phyloP scores from a whole-genome alignment of 2,329 filamentous ascomycete species.

The Fusarium falciforme region DNA sequence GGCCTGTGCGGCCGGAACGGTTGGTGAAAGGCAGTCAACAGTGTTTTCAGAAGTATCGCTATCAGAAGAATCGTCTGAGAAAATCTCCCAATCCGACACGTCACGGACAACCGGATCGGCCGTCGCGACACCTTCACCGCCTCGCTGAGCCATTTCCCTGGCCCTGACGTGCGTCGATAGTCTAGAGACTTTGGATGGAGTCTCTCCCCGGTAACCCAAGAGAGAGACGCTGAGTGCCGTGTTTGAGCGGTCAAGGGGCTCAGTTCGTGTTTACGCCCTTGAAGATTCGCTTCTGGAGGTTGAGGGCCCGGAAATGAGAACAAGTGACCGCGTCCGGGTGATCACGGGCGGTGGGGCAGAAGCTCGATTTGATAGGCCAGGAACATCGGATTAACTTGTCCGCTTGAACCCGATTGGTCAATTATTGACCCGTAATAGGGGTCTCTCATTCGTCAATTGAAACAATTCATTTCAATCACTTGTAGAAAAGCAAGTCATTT shows the following conservation, averaged over 20 bases:
- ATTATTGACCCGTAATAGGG: not conserved
- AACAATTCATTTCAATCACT: not conserved
- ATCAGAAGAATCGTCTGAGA: slow-evolving; percentile 7
- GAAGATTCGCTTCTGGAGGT: slow-evolving; percentile 2
- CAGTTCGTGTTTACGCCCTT: slow-evolving; percentile 3
- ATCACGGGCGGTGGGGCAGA: not conserved
- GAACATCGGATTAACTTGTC: not conserved
- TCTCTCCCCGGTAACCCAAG: slow-evolving; percentile 5
- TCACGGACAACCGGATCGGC: slow-evolving; percentile 1
- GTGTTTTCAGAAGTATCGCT: slow-evolving; percentile 13
- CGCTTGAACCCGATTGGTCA: not conserved
- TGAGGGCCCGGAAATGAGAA: not conserved
- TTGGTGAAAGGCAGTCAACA: slow-evolving; percentile 5
- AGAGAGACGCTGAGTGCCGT: not conserved
- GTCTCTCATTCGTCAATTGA: not conserved
- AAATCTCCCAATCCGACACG: slow-evolving; percentile 17
- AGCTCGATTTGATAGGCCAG: not conserved
- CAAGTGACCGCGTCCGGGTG: not conserved
- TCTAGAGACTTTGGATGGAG: slow-evolving; percentile 1
- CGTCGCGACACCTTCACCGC: slow-evolving; percentile 1
- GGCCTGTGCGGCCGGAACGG: not conserved
- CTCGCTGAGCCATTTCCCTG: not conserved
- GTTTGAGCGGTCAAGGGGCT: not conserved
- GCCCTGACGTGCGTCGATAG: not conserved
- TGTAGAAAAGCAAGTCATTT: not conserved